Conservation (phyloP, 805 yeast genomes). For the Ogataea naganishii region DNA sequence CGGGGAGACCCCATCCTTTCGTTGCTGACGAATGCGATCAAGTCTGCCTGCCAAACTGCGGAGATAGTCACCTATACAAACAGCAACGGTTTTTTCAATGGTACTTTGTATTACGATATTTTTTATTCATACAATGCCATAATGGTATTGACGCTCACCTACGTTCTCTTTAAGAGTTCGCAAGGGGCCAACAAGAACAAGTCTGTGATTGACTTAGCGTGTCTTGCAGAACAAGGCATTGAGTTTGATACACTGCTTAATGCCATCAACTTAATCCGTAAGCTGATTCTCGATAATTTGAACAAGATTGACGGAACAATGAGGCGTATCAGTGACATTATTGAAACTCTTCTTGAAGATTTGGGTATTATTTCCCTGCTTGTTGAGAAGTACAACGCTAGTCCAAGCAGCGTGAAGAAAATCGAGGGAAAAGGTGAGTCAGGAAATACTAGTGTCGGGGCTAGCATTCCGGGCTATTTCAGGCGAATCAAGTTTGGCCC, state of each 20-base stretch:
- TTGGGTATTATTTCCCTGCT: slow-evolving; percentile 27
- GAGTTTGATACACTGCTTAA: slow-evolving; percentile 18
- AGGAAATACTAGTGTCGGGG: slow-evolving; percentile 24
- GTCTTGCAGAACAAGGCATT: slow-evolving; percentile 18
- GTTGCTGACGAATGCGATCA: slow-evolving; percentile 30
- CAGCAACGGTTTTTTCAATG: slow-evolving; percentile 30
- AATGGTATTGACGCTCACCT: slow-evolving; percentile 32
- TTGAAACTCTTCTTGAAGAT: slow-evolving; percentile 32
- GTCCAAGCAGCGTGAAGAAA: slow-evolving; percentile 20
- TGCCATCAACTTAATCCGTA: slow-evolving; percentile 26
- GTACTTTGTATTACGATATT: slow-evolving; percentile 36
- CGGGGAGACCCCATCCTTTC: slow-evolving; percentile 33
- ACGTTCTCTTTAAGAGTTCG: slow-evolving; percentile 23
- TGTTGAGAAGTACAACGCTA: slow-evolving; percentile 19
- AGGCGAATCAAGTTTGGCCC: slow-evolving; percentile 10
- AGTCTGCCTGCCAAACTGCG: slow-evolving; percentile 30
- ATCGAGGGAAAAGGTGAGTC: slow-evolving; percentile 21
- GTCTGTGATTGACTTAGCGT: slow-evolving; percentile 19
- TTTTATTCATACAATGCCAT: slow-evolving; percentile 35
- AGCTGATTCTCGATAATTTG: slow-evolving; percentile 21
- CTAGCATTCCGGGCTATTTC: slow-evolving; percentile 22
- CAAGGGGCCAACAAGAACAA: slow-evolving; percentile 10
- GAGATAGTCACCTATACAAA: slow-evolving; percentile 26
- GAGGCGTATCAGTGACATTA: slow-evolving; percentile 32
- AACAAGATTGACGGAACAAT: slow-evolving; percentile 32